These are phyloP conservation scores for Monilinia fructigena DNA, from an alignment of 2,329 filamentous ascomycete genomes.

Conservation along the genomic window DNA sequence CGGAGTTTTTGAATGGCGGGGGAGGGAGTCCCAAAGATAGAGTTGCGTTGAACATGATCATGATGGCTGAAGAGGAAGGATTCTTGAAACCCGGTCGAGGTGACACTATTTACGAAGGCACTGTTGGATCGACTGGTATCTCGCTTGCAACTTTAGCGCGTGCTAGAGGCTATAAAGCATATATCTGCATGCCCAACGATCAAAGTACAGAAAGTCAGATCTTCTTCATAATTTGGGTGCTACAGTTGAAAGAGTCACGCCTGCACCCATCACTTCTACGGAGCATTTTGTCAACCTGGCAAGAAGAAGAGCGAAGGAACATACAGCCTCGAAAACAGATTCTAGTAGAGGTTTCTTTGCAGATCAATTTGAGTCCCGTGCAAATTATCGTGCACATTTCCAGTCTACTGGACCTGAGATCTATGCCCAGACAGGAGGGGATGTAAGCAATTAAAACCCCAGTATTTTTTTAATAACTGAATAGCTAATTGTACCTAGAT, in stretches of 20 bases:
- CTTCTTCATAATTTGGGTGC: conserved; percentile 87
- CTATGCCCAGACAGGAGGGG: conserved; percentile 69
- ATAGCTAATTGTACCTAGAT: conserved; percentile 44
- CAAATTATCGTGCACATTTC: conserved; percentile 86
- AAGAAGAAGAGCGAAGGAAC: conserved; percentile 69
- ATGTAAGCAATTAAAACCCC: conserved; percentile 24
- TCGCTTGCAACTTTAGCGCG: conserved; percentile 86
- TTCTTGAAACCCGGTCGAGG: conserved; percentile 75
- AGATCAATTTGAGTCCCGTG: conserved; percentile 89
- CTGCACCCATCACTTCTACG: conserved; percentile 90
- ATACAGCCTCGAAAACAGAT: conserved; percentile 58
- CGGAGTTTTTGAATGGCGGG: conserved; percentile 93
- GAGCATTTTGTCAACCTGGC: conserved; percentile 95
- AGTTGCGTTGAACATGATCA: conserved; percentile 87
- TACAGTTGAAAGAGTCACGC: conserved; percentile 84
- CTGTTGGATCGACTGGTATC: conserved; percentile 93
- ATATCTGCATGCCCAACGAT: conserved; percentile 98
- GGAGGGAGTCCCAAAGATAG: conserved; percentile 93
- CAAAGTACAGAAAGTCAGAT: conserved; percentile 85
- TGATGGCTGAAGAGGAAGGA: conserved; percentile 73
- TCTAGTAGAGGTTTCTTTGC: conserved; percentile 85
- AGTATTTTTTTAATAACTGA: background rate
- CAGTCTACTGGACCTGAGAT: conserved; percentile 87
- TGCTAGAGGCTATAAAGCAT: conserved; percentile 83
- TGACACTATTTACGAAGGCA: conserved; percentile 96